Evolutionary conservation across 1,284 basidiomycete genomes (phyloP).

Genomic region (Phlebopus sp.): DNA sequence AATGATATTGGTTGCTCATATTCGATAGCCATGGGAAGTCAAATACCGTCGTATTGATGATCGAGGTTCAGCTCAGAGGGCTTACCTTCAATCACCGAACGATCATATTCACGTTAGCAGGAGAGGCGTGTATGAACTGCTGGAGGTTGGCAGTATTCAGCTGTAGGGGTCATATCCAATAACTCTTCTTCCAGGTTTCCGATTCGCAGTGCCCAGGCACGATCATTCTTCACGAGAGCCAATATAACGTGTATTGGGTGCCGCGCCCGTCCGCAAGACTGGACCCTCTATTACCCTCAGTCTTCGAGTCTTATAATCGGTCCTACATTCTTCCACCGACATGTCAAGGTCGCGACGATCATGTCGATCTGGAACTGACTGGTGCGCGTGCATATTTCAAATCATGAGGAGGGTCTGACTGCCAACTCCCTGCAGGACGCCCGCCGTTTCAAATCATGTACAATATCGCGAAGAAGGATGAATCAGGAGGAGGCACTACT

Average conservation of each 20-base stretch:
- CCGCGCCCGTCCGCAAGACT: slow-evolving; percentile 67
- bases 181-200: slow-evolving; percentile 50
- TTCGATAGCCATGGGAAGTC: slow-evolving; percentile 76
- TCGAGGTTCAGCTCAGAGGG: slow-evolving; percentile 44
- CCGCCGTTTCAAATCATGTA: slow-evolving; percentile 87
- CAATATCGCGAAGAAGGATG: slow-evolving; percentile 65
- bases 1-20: slow-evolving; percentile 10
- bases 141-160: slow-evolving; percentile 47
- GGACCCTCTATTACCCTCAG: slow-evolving; percentile 52
- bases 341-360: slow-evolving; percentile 78
- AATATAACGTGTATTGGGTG: slow-evolving; percentile 74
- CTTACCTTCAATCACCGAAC: slow-evolving; percentile 62
- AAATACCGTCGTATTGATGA: slow-evolving; percentile 63
- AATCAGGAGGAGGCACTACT: slow-evolving; percentile 57
- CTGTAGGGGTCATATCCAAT: slow-evolving; percentile 6
- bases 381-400: slow-evolving; percentile 44
- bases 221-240: slow-evolving; percentile 57
- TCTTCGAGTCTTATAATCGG: slow-evolving; percentile 58
- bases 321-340: slow-evolving; percentile 71
- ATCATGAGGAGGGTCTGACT: background rate
- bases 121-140: slow-evolving; percentile 76
- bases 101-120: slow-evolving; percentile 65
- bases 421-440: slow-evolving; percentile 46
- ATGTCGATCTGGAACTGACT: slow-evolving; percentile 76
- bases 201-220: slow-evolving; percentile 85